Base-by-base conservation (phyloP, 176 grass and related monocot species). In the Saccharum spontaneum region DNA sequence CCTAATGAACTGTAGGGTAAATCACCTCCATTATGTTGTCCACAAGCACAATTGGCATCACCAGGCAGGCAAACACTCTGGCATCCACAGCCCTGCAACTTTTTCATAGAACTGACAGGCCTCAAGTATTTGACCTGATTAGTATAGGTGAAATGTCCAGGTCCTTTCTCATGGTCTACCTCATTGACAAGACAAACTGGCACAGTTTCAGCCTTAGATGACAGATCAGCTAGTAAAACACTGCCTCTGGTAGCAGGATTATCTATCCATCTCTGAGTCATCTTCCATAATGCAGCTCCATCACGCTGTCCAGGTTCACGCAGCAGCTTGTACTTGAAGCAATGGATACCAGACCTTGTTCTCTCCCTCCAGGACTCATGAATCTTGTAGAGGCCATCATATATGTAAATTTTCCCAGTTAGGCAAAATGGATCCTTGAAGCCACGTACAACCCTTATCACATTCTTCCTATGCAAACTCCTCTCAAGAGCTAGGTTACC, bases 371-470 rank as follows among this genome's bases (percentile, higher is more conserved):
- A 90, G 36, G 91, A 92, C 39, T 89, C 87, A 8, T 90, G 65
- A 60, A 97, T 97, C 76, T 88, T 94, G 52, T 97, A 97, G 67
- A 97, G 83, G 68, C 94, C 94, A 67, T 97, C 91, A 72, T 97
- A 97, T 44, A 97, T 88, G 44, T 97, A 97, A 39, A 97, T 46
- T 70, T 97, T 97, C 13, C 87, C 88, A 60, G 83, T 54, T 39
- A 30, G 0, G 16, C 66, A 76, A 82, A 73, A 79, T 65, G 85
- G 86, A 74, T 97, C 91, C 41, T 90, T 97, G 46, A 83, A 87
- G 69, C 94, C 88, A 22, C 91, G 89, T 40, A 97, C 86, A 71
- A 97, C 94, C 78, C 91, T 87, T 62, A 97, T 97, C 71, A 61
- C 67, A 79, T 97, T 97, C 72, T 90, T 84, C 76, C 87, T 85